Base-by-base conservation (phyloP, 202 grass and related monocot genomes). In the Cymbopogon flexuosus region DNA sequence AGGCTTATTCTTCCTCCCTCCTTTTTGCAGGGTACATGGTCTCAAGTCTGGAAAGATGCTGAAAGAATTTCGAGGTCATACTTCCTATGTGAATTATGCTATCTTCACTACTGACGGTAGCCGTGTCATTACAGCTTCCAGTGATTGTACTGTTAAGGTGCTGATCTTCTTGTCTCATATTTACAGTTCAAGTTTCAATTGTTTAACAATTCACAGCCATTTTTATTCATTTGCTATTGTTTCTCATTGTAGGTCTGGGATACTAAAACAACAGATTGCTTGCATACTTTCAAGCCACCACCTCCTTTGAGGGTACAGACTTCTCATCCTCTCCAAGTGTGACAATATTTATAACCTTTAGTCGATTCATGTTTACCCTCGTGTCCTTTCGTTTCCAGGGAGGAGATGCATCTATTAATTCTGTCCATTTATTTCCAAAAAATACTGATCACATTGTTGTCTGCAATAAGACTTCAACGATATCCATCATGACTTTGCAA, bases 61-160 rank as follows among this genome's bases (percentile, higher is more conserved):
- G 75, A 99, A 99, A 86, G 96, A 99, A 87, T 99, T 99, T 62
- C 75, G 96, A 83, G 90, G 96, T 73, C 96, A 99, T 57, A 80
- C 18, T 76, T 98, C 96, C 41, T 99, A 83, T 77, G 96, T 98
- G 72, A 98, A 98, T 83, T 86, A 88, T 91, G 92, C 96, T 30
- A 91, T 99, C 81, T 99, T 95, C 83, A 91, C 92, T 37, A 81
- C 90, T 76, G 96, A 99, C 62, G 92, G 90, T 77, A 91, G 70
- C 62, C 90, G 88, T 81, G 96, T 99, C 66, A 95, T 99, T 69
- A 95, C 96, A 83, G 92, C 96, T 81, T 99, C 92, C 46, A 95
- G 96, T 93, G 96, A 99, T 74, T 91, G 83, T 91, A 90, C 88
- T 78, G 92, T 99, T 37, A 99, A 99, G 96, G 96, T 99, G 33